A percentile compares a stretch with the other conserved stretches of the same genome.
Conservation (phyloP, 148 eudicot species). For the Rhododendron griersonianum region DNA sequence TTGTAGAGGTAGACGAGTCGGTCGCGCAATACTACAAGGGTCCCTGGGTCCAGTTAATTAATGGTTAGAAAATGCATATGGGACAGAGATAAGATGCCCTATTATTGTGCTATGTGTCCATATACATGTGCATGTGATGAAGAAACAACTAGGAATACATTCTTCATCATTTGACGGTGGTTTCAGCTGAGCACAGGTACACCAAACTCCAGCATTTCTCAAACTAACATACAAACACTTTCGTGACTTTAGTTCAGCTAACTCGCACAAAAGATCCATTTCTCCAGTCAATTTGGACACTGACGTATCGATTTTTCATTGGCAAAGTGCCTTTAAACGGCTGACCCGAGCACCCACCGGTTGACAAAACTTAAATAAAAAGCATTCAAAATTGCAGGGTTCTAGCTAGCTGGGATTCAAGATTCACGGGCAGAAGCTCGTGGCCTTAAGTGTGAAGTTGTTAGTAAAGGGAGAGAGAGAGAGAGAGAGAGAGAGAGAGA, state of each 20-base stretch:
- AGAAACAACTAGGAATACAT: not conserved
- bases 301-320: not conserved
- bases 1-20: too few species aligned
- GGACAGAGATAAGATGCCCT: not conserved
- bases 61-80: not conserved
- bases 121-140: not conserved
- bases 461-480: not conserved
- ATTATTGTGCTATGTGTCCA: not conserved
- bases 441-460: not conserved
- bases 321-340: not conserved
- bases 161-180: not conserved
- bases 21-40: too few species aligned
- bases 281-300: not conserved
- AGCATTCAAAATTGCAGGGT: not conserved
- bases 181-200: conserved; percentile 1
- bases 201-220: not conserved
- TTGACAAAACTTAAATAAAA: not conserved
- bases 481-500: not conserved
- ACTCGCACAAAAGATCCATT: not conserved
- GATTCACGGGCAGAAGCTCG: conserved; percentile 4
- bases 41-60: not conserved
- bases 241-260: not conserved
- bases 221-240: not conserved
- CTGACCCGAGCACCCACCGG: not conserved
- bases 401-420: not conserved